Evolutionary conservation across 176 grass and related monocot genomes (phyloP), one percentile per base, ranked within the genome.

Genomic region (Phoenix roebelenii): DNA sequence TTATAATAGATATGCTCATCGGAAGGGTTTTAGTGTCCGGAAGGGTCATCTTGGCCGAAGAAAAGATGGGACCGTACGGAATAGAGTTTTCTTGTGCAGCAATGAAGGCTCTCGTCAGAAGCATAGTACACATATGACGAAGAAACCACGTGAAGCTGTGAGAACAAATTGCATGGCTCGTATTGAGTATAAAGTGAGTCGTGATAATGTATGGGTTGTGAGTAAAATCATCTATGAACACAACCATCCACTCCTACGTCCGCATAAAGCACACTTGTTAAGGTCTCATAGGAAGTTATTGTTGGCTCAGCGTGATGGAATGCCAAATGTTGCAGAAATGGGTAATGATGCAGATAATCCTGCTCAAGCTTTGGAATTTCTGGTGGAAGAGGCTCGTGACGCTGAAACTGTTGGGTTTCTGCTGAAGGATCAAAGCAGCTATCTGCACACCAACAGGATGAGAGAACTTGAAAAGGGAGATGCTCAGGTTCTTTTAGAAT

Each of bases 31-130:
- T 51, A 78, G 81, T 65, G 80, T 83, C 16, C 68, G 68, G 22
- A 83, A 77, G 55, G 80, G 80, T 44, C 80, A 83, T 72, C 75
- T 83, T 50, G 80, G 80, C 17, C 67, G 80, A 22, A 83, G 74
- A 77, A 77, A 72, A 72, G 74, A 83, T 57, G 80, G 80, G 54
- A 77, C 35, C 3, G 30, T 84, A 54, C 52, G 75, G 48, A 75
- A 84, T 30, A 67, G 69, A 28, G 67, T 77, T 4, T 83, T 83
- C 74, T 69, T 83, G 23, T 83, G 80, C 55, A 83, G 80, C 68
- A 77, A 83, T 62, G 80, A 83, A 72, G 80, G 74, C 67, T 54
- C 68, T n/a, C 80, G 74, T 64, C 74, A 83, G 80, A 69, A 54
- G 49, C 80, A 77, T 52, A 49, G 61, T 30, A 77, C 73, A 53